Base-by-base conservation (phyloP, 2,329 filamentous ascomycete species). In the Pestalotiopsis sp. region DNA sequence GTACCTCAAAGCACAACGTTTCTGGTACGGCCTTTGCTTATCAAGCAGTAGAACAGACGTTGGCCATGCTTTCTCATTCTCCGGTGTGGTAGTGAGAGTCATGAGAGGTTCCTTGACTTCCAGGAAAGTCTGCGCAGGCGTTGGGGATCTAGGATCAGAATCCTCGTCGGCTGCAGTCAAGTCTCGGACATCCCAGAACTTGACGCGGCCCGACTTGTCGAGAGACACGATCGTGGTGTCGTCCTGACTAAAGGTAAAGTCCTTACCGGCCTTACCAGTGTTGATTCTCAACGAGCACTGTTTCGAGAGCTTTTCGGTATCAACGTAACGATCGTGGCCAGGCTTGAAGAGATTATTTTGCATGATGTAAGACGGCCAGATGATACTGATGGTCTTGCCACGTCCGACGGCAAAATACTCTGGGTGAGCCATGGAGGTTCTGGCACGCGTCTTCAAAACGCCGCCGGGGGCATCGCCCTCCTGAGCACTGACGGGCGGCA, bases 211-310 rank as follows among this genome's bases (percentile, higher is more conserved):
- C 69, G 94, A 95, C 84, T 99, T 99, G 80, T 99, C 97, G 66
- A 99, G 89, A 63, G 95, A 98, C 61, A 97, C 95, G 74, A 99
- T 94, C 56, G 95, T 91, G 1, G 92, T 93, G 80, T 99, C 96
- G 79, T 99, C 96, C 79, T 97, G 95, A 80, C 95, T 98, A 82
- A 99, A 99, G 61, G 91, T 92, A 79, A 99, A 99, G 80, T 99
- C 96, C 81, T 99, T 99, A 71, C 95, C 96, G 73, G 96, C 95
- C 84, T 99, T 99, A 74, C 95, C 96, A 71, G 95, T 98, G 74
- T 95, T 94, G 81, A 99, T 97, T 82, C 95, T 97, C 72, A 98
- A 85, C 63, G 93, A 93, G 76, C 93, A 95, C 77, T 98, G 92
- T 77, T 91, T 91, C 73, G 96, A 89, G 71, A 97, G 94, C 77